Conservation (phyloP, 129 eudicot species). For the Escallonia rubra region DNA sequence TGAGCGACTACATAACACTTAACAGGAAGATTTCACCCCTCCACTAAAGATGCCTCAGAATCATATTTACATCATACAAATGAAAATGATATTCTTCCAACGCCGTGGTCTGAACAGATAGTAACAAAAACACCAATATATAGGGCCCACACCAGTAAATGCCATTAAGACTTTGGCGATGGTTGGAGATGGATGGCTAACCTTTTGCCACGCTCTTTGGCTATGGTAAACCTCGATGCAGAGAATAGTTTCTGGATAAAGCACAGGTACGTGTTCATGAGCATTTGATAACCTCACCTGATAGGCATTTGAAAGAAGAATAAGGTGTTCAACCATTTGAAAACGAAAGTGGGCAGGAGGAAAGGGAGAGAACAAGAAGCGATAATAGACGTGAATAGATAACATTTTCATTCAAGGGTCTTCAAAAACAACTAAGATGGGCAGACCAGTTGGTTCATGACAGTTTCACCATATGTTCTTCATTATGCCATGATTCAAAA, state of each 20-base stretch:
- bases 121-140: background rate
- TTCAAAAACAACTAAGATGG: too few relatives aligned
- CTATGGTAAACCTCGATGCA: slow-evolving; percentile 70
- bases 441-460: too few relatives aligned
- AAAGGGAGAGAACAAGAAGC: background rate
- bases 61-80: too few relatives aligned
- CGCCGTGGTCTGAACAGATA: too few relatives aligned
- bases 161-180: background rate
- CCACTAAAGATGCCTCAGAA: too few relatives aligned
- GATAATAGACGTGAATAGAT: too few relatives aligned
- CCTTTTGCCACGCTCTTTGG: slow-evolving; percentile 42
- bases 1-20: too few relatives aligned
- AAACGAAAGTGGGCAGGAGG: background rate
- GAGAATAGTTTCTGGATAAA: slow-evolving; percentile 55
- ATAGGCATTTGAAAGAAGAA: slow-evolving; percentile 16
- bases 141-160: background rate
- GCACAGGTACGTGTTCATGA: slow-evolving; percentile 44
- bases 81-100: too few relatives aligned
- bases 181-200: slow-evolving; percentile 8
- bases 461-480: too few relatives aligned
- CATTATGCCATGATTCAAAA: too few relatives aligned
- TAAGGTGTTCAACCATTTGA: slow-evolving; percentile 3
- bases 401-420: too few relatives aligned
- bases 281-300: slow-evolving; percentile 44
- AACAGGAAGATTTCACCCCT: too few relatives aligned